Percentiles rank a stretch among this genome's conserved stretches.
Conservation (phyloP, 2,329 filamentous ascomycete species). For the Ceratocystis cubensis region DNA sequence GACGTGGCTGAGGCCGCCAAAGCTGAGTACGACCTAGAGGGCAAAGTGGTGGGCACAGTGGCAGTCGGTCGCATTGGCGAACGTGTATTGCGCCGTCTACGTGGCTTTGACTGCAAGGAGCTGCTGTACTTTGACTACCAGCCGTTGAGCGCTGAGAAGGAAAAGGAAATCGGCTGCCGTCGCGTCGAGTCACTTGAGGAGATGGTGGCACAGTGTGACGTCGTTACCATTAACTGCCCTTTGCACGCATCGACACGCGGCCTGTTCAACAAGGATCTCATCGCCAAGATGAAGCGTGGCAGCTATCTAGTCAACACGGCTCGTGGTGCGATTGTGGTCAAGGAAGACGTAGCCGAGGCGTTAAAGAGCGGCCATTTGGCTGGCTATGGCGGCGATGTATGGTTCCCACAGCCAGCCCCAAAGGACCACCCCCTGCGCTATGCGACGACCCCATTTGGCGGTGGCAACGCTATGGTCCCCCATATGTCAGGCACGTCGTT, state of each 20-base stretch:
- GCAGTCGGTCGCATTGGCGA: slow-evolving; percentile 96
- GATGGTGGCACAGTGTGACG: slow-evolving; percentile 83
- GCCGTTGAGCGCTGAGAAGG: slow-evolving; percentile 68
- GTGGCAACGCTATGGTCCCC: slow-evolving; percentile 96
- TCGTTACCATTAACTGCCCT: slow-evolving; percentile 99
- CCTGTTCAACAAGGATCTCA: slow-evolving; percentile 96
- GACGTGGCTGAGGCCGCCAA: slow-evolving; percentile 91
- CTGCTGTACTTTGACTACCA: slow-evolving; percentile 99
- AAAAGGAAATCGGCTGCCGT: slow-evolving; percentile 91
- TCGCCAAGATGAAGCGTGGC: slow-evolving; percentile 98
- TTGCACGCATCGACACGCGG: slow-evolving; percentile 95
- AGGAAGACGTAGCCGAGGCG: slow-evolving; percentile 93
- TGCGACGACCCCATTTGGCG: slow-evolving; percentile 88
- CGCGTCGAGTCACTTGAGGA: slow-evolving; percentile 84
- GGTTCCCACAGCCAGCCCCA: slow-evolving; percentile 96
- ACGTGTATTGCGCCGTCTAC: slow-evolving; percentile 89
- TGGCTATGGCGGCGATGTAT: slow-evolving; percentile 80
- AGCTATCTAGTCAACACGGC: slow-evolving; percentile 98
- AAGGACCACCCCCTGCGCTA: slow-evolving; percentile 84
- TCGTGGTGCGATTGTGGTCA: slow-evolving; percentile 96
- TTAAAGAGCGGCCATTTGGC: slow-evolving; percentile 83
- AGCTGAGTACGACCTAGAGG: slow-evolving; percentile 95
- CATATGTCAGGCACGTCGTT: slow-evolving; percentile 99
- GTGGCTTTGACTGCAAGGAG: slow-evolving; percentile 99
- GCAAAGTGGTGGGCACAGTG: slow-evolving; percentile 95